Evolutionary conservation across 164 flowering plant genomes (phyloP).

Genomic region (Buxus sempervirens): DNA sequence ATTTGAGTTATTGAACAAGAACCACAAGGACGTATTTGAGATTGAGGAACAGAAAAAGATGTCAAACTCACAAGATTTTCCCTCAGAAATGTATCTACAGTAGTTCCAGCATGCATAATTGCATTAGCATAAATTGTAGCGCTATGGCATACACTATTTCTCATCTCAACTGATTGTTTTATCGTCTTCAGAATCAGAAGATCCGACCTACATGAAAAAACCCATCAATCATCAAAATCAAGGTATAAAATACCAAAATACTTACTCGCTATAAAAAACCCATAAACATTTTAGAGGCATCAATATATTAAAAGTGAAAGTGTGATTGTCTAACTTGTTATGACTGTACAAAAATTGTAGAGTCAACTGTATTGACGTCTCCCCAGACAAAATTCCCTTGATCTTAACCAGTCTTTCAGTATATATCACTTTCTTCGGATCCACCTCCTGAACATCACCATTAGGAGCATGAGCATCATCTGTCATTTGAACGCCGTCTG

Average conservation of each 20-base stretch:
- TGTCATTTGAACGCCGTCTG: slow-evolving; percentile 63
- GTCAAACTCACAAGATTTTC: slow-evolving; percentile 64
- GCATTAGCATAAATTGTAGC: slow-evolving; percentile 96
- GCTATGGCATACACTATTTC: slow-evolving; percentile 96
- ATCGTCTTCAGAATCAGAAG: slow-evolving; percentile 82
- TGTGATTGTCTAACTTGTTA: slow-evolving; percentile 59
- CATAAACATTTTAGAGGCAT: too few species aligned
- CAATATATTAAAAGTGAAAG: too few species aligned
- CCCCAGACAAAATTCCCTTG: slow-evolving; percentile 80
- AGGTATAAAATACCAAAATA: too few species aligned
- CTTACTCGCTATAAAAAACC: too few species aligned
- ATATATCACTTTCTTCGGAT: slow-evolving; percentile 51
- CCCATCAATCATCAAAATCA: slow-evolving; percentile 7
- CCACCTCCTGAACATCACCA: slow-evolving; percentile 21
- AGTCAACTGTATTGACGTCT: slow-evolving; percentile 89
- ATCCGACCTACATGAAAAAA: slow-evolving; percentile 61
- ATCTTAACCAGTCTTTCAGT: slow-evolving; percentile 63
- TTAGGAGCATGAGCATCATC: slow-evolving; percentile 45
- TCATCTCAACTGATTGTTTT: slow-evolving; percentile 95
- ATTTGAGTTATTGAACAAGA: background rate
- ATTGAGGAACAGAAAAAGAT: slow-evolving; percentile 5
- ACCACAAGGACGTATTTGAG: background rate
- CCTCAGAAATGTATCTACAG: slow-evolving; percentile 89
- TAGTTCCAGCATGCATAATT: slow-evolving; percentile 96
- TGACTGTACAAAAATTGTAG: slow-evolving; percentile 83